Evolutionary conservation across 2,329 filamentous ascomycete species (phyloP).

Genomic region (Cadophora luteo-olivacea): DNA sequence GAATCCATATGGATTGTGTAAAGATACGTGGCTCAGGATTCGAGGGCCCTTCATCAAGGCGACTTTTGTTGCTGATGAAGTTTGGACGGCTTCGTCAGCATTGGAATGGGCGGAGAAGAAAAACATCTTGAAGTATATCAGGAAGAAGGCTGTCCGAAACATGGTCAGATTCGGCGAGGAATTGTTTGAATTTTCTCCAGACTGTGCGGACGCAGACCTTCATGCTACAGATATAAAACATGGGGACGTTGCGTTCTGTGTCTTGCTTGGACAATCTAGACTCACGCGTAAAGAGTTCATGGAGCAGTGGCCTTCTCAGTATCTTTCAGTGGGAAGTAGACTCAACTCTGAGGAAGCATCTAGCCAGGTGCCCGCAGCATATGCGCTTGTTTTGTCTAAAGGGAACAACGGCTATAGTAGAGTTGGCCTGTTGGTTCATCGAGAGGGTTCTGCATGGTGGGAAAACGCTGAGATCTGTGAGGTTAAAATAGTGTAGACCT

Average conservation of each 20-base stretch:
- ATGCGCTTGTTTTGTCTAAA: neutral
- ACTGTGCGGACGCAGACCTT: neutral
- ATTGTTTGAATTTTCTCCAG: neutral
- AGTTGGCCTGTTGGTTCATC: neutral
- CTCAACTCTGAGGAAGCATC: neutral
- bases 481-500: neutral
- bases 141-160: neutral
- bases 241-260: neutral
- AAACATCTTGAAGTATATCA: neutral
- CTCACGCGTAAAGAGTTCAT: neutral
- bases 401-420: neutral
- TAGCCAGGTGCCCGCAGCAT: neutral
- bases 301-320: neutral
- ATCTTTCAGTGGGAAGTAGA: neutral
- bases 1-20: neutral
- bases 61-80: neutral
- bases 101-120: neutral
- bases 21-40: neutral
- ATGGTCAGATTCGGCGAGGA: neutral
- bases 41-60: neutral
- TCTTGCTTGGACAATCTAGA: neutral
- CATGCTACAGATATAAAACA: neutral
- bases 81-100: neutral
- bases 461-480: neutral
- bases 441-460: neutral